Conservation (phyloP, 2,329 filamentous ascomycete genomes). For the Capronia coronata region DNA sequence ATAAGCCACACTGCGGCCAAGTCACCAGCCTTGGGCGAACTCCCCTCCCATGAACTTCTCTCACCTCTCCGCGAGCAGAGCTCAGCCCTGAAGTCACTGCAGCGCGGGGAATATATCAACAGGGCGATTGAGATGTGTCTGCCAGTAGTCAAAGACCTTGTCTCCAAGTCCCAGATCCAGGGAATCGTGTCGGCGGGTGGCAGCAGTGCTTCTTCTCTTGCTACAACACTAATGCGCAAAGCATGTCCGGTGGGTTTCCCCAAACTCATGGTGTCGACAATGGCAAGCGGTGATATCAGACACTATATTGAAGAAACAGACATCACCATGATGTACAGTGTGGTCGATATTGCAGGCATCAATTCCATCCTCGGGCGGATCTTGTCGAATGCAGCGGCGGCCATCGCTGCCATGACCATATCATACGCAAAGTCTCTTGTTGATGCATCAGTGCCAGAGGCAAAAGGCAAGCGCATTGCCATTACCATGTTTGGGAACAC, state of each 20-base stretch:
- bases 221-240: conserved; percentile 55
- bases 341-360: conserved; percentile 63
- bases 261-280: conserved; percentile 64
- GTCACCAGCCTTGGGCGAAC: conserved; percentile 26
- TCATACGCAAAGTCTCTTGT: conserved; percentile 34
- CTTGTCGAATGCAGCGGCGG: conserved; percentile 56
- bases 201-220: conserved; percentile 56
- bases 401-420: conserved; percentile 53
- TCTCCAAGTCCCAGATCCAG: conserved; percentile 40
- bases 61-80: conserved; percentile 31
- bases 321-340: conserved; percentile 63
- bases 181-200: conserved; percentile 57
- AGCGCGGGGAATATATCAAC: conserved; percentile 52
- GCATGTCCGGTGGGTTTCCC: conserved; percentile 58
- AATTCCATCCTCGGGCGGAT: conserved; percentile 55
- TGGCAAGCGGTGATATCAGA: conserved; percentile 60
- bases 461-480: conserved; percentile 47
- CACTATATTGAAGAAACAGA: conserved; percentile 62
- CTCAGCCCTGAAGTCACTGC: conserved; percentile 36
- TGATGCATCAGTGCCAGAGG: conserved; percentile 7
- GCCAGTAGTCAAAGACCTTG: conserved; percentile 38
- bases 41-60: conserved; percentile 43
- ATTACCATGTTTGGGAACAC: conserved; percentile 73
- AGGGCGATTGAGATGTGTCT: conserved; percentile 49
- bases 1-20: conserved; percentile 44